A percentile compares a stretch with the other conserved stretches of the same genome.
These are phyloP conservation scores for Warburgia ugandensis DNA, from an alignment of 164 flowering plant genomes.

Conservation along the genomic window DNA sequence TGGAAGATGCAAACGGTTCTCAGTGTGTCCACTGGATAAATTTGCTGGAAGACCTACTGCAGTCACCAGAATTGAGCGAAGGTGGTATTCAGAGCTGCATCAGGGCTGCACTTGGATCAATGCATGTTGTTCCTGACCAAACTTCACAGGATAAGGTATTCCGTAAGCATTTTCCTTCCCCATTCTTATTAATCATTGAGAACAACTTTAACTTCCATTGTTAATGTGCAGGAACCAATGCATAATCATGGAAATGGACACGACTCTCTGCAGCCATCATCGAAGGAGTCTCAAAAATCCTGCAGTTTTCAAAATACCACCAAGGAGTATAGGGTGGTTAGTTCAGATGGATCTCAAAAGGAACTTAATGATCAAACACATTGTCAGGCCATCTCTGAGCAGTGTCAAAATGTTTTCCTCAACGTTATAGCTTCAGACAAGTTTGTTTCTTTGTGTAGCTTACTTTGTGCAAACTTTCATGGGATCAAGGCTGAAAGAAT, in stretches of 20 bases:
- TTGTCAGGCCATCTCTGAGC: conserved; percentile 21
- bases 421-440: conserved; percentile 45
- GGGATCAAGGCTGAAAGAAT: conserved; percentile 46
- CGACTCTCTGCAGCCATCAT: conserved; percentile 10
- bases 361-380: conserved; percentile 13
- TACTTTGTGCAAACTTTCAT: conserved; percentile 55
- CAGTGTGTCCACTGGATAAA: conserved; percentile 25
- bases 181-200: not conserved
- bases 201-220: conserved; percentile 3
- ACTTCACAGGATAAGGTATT: conserved; percentile 12
- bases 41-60: conserved; percentile 31
- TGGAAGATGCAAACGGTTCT: conserved; percentile 20
- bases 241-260: conserved; percentile 8
- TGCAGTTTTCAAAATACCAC: conserved; percentile 6
- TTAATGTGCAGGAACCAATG: conserved; percentile 29
- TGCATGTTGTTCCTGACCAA: conserved; percentile 5
- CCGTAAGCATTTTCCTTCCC: not conserved
- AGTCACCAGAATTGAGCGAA: conserved; percentile 26
- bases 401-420: conserved; percentile 40
- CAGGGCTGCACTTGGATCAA: conserved; percentile 27
- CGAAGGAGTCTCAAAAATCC: conserved; percentile 1
- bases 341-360: conserved; percentile 17
- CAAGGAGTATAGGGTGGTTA: conserved; percentile 8
- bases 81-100: conserved; percentile 36
- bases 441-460: conserved; percentile 51